These are phyloP conservation scores for Uronychia binucleata DNA, from an alignment of 73 alveolate species.

Conservation along the genomic window DNA sequence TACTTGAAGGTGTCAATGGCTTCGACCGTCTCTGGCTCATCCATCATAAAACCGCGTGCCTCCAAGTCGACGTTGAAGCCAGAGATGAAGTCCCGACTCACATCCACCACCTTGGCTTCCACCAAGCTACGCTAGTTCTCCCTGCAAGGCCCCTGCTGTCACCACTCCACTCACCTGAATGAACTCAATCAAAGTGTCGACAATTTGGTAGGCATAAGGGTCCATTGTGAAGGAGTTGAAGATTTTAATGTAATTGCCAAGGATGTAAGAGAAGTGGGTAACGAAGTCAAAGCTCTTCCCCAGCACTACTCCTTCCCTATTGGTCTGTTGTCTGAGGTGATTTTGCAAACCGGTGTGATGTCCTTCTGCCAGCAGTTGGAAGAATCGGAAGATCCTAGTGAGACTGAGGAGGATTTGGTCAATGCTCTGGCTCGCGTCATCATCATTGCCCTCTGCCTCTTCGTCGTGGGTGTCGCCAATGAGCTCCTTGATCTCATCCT, in stretches of 20 bases:
- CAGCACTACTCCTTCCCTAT: conserved; percentile 37
- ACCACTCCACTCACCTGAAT: conserved; percentile 17
- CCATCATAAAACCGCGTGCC: conserved; percentile 7
- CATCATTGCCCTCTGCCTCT: conserved; percentile 17
- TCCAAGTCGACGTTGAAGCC: conserved; percentile 1
- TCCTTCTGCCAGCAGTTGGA: conserved; percentile 72
- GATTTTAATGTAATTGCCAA: conserved; percentile 43
- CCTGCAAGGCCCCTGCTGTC: conserved; percentile 75
- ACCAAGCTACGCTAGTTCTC: conserved; percentile 61
- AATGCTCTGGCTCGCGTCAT: not conserved
- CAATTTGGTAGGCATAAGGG: conserved; percentile 36
- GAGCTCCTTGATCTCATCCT: not conserved
- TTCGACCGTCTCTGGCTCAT: conserved; percentile 10
- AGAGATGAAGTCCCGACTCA: conserved; percentile 35
- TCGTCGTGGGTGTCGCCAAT: not conserved
- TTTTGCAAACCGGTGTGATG: conserved; percentile 68
- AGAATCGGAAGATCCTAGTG: conserved; percentile 35
- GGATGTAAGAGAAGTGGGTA: conserved; percentile 19
- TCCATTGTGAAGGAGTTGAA: conserved; percentile 30
- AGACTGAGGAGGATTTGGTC: not conserved
- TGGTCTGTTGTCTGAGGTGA: conserved; percentile 60
- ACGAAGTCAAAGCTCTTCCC: conserved; percentile 55
- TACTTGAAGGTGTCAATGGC: conserved; percentile 10
- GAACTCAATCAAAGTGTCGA: conserved; percentile 71
- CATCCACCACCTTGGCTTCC: conserved; percentile 51